Evolutionary conservation across 305 asterid species (phyloP), one percentile per base, ranked within the genome.

Genomic region (Plantago coronopus): DNA sequence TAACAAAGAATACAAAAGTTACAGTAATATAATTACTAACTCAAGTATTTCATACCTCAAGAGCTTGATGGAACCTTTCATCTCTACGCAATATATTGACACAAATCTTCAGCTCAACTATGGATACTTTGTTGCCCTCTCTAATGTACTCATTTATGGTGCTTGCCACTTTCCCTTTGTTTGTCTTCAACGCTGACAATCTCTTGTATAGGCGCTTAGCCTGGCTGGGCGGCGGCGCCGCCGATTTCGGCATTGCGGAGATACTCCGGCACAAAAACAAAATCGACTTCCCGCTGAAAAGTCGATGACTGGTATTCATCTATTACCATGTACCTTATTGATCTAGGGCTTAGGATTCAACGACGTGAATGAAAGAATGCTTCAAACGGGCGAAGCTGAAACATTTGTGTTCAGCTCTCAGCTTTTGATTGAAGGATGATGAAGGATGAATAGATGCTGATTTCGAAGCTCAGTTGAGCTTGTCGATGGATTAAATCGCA

Each of bases 21-120:
- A 27, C 31, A 5, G 31, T 27, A 5, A 27, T 2, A 2, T 2
- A 27, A 2, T 27, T 2, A 5, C 5, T 2, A 27, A 5, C 5
- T 2, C 31, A n/a, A 27, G 31, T 27, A 27, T 2, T 27, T 17
- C 23, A 15, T 12, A 86, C 96, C 96, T 89, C 94, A 62, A 84
- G 95, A 73, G 96, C 90, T 44, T 78, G 85, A 37, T 66, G 68
- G 70, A 69, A 69, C 67, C 78, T 78, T 60, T 71, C 47, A 66
- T 74, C 86, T 71, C 64, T 81, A 16, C 95, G 96, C 17, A 89
- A 91, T 61, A 80, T 84, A 45, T 42, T 78, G 71, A 84, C 27
- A 57, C 96, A 89, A 17, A 47, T 45, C 18, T 63, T 74, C 6
- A 84, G 87, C 34, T 80, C 83, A 20, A 43, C 37, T 63, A 83